Evolutionary conservation across 371 early-diverging fungal genomes (phyloP), one percentile per base, ranked within the genome.

Genomic region (Saksenaea oblongispora): DNA sequence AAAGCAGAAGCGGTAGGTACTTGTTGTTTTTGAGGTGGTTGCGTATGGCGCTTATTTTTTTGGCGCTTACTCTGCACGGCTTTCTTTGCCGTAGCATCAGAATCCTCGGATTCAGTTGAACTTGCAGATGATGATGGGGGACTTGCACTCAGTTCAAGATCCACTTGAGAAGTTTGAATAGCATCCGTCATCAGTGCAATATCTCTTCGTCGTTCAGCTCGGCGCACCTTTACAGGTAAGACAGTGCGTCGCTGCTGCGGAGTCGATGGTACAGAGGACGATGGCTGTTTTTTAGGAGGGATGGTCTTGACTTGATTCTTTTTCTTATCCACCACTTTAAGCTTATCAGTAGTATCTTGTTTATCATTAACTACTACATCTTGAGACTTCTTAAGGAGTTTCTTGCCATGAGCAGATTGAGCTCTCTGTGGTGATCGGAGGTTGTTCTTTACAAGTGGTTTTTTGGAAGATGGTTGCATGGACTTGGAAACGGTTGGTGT

Each of bases 351-450:
- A n/a, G n/a, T 28, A 26, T 59, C 42, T 41, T 56, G 36, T 56
- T 41, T 28, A 70, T 72, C 55, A 47, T 47, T 39, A 31, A 31
- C 31, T 31, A 31, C 4, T 39, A 39, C 18, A 3, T 47, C 51
- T 47, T 47, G 51, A 22, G 24, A 47, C 24, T 55, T 56, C 34
- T 57, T 36, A 14, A 56, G 34, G 26, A 66, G 66, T 53, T 62
- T 68, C 57, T 72, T 58, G 68, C 70, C 71, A 66, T 70, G 63
- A 31, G 72, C 72, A 58, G 70, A 41, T 68, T 72, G 72, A 22
- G 42, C 22, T 47, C 22, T 47, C 51, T 47, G 51, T 47, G 51
- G 51, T 22, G 11, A 47, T 47, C 51, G 51, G 22, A 22, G 51
- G 11, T 47, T 47, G 51, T 47, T 47, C 51, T 47, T 47, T 47